Evolutionary conservation across 2,329 filamentous ascomycete genomes (phyloP), one percentile per base, ranked within the genome.

Genomic region (Aspergillus spinulosporus): DNA sequence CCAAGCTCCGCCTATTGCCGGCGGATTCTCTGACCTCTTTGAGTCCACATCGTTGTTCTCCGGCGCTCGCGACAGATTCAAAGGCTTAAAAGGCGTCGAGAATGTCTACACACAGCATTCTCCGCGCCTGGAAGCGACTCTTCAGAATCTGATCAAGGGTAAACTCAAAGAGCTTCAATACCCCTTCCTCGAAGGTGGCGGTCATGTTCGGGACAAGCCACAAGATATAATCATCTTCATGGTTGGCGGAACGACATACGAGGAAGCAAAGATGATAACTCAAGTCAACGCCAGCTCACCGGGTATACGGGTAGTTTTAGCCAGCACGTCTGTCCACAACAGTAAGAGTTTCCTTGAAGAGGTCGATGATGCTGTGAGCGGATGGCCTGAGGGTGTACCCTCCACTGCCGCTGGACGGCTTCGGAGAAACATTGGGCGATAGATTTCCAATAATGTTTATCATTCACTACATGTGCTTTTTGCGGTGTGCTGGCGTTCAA

Each of bases 71-170:
- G 90, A 88, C 67, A 86, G 92, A 4, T 92, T 99, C 73, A 96
- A 96, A 68, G 94, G 94, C 0, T 81, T 99, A 11, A 97, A 97
- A 69, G 94, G 94, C 1, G 94, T 99, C 1, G 95, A 99, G 72
- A 99, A 99, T 66, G 94, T 99, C 29, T 99, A 99, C 72, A 99
- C 94, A 0, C 95, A 99, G 72, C 94, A 99, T 73, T 95, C 91
- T 4, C 92, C 95, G 0, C 82, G 91, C 21, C 75, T 99, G 12
- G 92, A 97, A 72, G 84, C 84, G 26, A 97, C 92, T 0, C 77
- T 99, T 14, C 93, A 97, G 70, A 93, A 93, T 65, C 79, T 99
- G 50, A 92, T 97, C 77, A 97, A 96, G 70, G 95, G 94, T 0
- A 85, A 89, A 31, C 76, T 99, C 57, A 88, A 86, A 66, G 90